Evolutionary conservation across 192 early-diverging fungal genomes (phyloP), one percentile per base, ranked within the genome.

Genomic region (Coemansia sp.): DNA sequence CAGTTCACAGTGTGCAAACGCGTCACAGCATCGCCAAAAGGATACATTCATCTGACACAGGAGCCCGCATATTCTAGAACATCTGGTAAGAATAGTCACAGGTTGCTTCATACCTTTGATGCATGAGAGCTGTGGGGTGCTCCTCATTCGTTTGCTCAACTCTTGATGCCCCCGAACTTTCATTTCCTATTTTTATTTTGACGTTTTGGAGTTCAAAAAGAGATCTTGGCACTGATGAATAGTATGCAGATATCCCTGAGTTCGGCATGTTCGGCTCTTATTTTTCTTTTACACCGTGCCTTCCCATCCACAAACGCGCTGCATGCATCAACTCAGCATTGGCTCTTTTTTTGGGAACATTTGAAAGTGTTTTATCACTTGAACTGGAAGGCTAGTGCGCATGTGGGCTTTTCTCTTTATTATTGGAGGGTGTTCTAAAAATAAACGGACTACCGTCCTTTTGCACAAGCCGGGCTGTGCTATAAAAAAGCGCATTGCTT

Each of bases 41-140:
- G 2, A 2, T n/a, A n/a, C n/a, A n/a, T 23, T 21, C 48, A 49
- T n/a, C 20, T n/a, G 48, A 25, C 48, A 0, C 10, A 9, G 48
- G 20, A 49, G n/a, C n/a, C 48, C 20, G 48, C 55, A 31, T 34
- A 57, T 20, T 57, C 12, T 34, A 34, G 20, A 57, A 34, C 30
- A 57, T 57, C 31, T 30, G 55, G 55, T 57, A 57, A 57, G 55
- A 3, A 34, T 33, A 31, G 28, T 18, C 28, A 57, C 31, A 57
- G 55, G 31, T 33, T 20, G 28, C 55, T 2, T 34, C 55, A 51
- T 7, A 51, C 26, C 48, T 10, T 51, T 23, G 48, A 13, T 16
- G 8, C 48, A 51, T 16, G 10, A 51, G 48, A 26, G 7, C 48
- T 20, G n/a, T 18, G 9, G 39, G 39, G 10, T 40, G 39, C 16